Percentiles rank a stretch among this genome's conserved stretches.
Conservation (phyloP, 2,329 filamentous ascomycete genomes). For the Pseudogymnoascus pannorum region DNA sequence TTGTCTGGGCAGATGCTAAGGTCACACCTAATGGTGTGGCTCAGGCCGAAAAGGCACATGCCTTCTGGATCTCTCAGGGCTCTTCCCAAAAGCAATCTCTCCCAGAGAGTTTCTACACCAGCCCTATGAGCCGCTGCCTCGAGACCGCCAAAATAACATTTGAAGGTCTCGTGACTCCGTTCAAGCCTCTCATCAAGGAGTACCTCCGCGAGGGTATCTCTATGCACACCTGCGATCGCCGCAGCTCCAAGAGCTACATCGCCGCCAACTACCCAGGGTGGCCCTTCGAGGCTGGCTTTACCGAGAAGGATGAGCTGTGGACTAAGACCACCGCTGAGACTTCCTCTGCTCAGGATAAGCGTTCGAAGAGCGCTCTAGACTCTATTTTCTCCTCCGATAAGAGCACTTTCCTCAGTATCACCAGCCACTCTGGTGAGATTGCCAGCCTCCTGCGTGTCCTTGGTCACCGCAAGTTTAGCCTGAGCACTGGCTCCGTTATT, state of each 20-base stretch:
- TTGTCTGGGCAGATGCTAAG: slow-evolving; percentile 55
- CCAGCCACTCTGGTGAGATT: slow-evolving; percentile 54
- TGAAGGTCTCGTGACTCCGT: slow-evolving; percentile 46
- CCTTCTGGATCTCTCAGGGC: slow-evolving; percentile 51
- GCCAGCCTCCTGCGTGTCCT: slow-evolving; percentile 45
- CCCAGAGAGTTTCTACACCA: slow-evolving; percentile 58
- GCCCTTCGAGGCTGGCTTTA: slow-evolving; percentile 53
- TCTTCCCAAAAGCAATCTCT: slow-evolving; percentile 46
- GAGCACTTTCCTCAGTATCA: slow-evolving; percentile 51
- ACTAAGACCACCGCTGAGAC: slow-evolving; percentile 35
- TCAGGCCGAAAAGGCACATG: slow-evolving; percentile 51
- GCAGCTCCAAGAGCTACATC: slow-evolving; percentile 49
- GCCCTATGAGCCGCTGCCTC: slow-evolving; percentile 55
- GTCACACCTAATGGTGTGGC: slow-evolving; percentile 49
- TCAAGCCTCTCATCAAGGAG: slow-evolving; percentile 56
- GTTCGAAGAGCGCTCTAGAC: slow-evolving; percentile 45
- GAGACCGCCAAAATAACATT: slow-evolving; percentile 58
- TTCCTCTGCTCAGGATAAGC: slow-evolving; percentile 39
- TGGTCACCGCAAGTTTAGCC: slow-evolving; percentile 51
- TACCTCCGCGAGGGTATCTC: slow-evolving; percentile 58
- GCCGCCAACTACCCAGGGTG: slow-evolving; percentile 43
- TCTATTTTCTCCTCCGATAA: slow-evolving; percentile 48
- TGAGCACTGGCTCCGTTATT: slow-evolving; percentile 61
- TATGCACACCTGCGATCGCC: slow-evolving; percentile 61
- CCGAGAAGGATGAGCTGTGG: slow-evolving; percentile 48